Evolutionary conservation across 2,329 filamentous ascomycete species (phyloP), one percentile per base, ranked within the genome.

Genomic region (Diaporthe batatas): DNA sequence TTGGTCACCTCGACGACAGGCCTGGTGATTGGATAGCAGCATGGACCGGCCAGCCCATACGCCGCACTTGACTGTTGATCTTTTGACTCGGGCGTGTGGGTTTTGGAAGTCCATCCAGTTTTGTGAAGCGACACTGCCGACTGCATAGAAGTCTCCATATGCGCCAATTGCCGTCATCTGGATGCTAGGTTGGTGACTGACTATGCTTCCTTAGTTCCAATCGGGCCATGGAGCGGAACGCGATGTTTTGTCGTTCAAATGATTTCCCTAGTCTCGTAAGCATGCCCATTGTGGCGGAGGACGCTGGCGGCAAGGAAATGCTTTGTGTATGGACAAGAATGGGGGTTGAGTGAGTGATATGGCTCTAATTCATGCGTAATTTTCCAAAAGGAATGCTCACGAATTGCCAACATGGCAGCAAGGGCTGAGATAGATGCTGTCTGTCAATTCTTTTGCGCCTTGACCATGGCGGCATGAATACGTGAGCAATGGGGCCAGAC

Each of bases 1-100:
- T 72, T 74, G 72, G 72, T 42, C 49, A 44, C 49, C 23, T 32
- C 7, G 8, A n/a, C 21, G 10, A 39, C 29, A 65, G 62, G 62
- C 62, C n/a, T 39, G 12, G 11, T 51, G 62, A 65, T 65, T 51
- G 62, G 62, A 32, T 42, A 34, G 21, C 44, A 25, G 10, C 14
- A 7, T 21, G 12, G 62, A 29, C 62, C 39, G 14, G 32, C 6
- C 21, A 44, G 29, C 21, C 44, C 14, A 23, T 25, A 51, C 16
- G 6, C 12, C 21, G n/a, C 44, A 51, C 25, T 23, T 16, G 44
- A 34, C 23, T 51, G 62, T 29, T 51, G 62, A 51, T 25, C 29
- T 12, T 51, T 23, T 51, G 29, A 21, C 59, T 34, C 11, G 42
- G 44, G n/a, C 14, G 51, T 49, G 44, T 2, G 18, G 44, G 44